phyloP scores from a whole-genome alignment of 495 filamentous ascomycete species.

The Hyaloscypha bicolor region DNA sequence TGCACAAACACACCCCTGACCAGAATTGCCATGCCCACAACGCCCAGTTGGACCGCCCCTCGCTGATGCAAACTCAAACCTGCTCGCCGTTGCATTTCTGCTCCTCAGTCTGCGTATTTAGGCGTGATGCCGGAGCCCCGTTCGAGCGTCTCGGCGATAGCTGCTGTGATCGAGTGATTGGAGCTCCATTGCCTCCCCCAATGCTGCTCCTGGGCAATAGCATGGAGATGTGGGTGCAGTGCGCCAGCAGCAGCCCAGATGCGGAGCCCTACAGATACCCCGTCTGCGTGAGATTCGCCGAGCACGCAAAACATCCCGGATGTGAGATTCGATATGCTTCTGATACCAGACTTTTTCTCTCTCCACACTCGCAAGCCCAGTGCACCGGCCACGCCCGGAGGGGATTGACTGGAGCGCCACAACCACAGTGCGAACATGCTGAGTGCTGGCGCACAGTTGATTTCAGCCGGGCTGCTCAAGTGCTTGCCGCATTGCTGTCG shows the following conservation, averaged over 20 bases:
- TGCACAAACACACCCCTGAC: background rate
- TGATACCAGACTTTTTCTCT: conserved; percentile 17
- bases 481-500: conserved; percentile 20
- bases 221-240: conserved; percentile 23
- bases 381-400: conserved; percentile 11
- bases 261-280: conserved; percentile 12
- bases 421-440: conserved; percentile 1
- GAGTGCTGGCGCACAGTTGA: background rate
- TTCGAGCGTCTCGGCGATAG: background rate
- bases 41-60: too few relatives aligned
- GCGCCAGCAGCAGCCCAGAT: conserved; percentile 16
- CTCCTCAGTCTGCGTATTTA: conserved; percentile 21
- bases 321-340: conserved; percentile 13
- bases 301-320: conserved; percentile 5
- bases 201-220: conserved; percentile 14
- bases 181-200: background rate
- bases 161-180: conserved; percentile 11
- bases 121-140: conserved; percentile 18
- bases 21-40: background rate
- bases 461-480: conserved; percentile 25
- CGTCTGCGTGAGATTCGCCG: background rate
- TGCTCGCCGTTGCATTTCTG: conserved; percentile 3
- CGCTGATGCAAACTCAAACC: background rate
- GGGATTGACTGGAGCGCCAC: conserved; percentile 11
- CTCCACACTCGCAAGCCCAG: conserved; percentile 5